Conservation (phyloP, 2,329 filamentous ascomycete species). For the Cadophora malorum region DNA sequence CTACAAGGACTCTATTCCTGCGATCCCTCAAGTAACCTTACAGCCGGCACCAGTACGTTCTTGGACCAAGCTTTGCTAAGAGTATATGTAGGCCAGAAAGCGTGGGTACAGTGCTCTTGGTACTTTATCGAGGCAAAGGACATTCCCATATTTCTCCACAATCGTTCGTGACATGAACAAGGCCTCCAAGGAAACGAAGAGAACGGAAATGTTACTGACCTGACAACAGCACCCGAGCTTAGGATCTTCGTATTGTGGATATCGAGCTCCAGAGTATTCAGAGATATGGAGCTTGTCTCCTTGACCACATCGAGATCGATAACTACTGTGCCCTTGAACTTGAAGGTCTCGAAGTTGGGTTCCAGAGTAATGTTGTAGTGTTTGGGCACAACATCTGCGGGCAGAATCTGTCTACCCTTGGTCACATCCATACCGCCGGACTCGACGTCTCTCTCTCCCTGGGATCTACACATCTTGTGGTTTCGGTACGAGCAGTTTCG, state of each 20-base stretch:
- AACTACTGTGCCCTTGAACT: conserved; percentile 81
- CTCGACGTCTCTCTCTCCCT: conserved; percentile 58
- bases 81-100: too few relatives aligned
- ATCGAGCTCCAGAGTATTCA: conserved; percentile 88
- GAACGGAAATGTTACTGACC: too few relatives aligned
- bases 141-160: too few relatives aligned
- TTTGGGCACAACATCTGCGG: conserved; percentile 86
- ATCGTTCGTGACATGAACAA: too few relatives aligned
- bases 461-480: conserved; percentile 72
- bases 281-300: conserved; percentile 82
- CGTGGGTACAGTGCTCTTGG: too few relatives aligned
- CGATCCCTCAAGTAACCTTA: too few relatives aligned
- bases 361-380: conserved; percentile 94
- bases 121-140: too few relatives aligned
- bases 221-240: conserved; percentile 57
- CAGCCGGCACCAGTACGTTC: too few relatives aligned
- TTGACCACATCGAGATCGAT: conserved; percentile 89
- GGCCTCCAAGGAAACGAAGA: too few relatives aligned
- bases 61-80: too few relatives aligned
- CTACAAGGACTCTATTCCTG: background rate
- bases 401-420: conserved; percentile 81
- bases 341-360: conserved; percentile 86
- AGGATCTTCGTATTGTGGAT: conserved; percentile 77
- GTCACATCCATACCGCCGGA: conserved; percentile 61
- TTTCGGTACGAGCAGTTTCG: conserved; percentile 78